Base-by-base conservation (phyloP, 352 stramenopile genomes). In the Phytopythium sindhum region DNA sequence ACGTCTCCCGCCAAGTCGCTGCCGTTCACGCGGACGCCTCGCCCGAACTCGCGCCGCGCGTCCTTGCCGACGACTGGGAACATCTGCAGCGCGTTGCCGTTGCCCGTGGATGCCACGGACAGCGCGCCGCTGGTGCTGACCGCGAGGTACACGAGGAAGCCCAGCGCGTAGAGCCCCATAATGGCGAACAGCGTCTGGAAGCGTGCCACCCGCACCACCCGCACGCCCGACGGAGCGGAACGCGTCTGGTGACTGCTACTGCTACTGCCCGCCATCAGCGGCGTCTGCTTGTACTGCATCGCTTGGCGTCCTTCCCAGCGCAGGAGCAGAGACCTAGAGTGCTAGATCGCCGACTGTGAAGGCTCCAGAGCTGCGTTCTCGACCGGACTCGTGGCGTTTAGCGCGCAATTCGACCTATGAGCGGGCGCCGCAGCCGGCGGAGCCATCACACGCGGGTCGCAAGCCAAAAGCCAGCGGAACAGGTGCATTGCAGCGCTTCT, bases 101-200 rank as follows among this genome's bases (percentile, higher is more conserved):
- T 12, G 19, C 35, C 31, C 6, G 35, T 2, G 8, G 52, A 21
- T 17, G 29, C 23, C 7, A 1, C 5, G 45, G 23, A 31, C 45
- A 52, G 23, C 23, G 50, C 21, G 50, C 26, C 21, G 11, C 35
- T 60, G 10, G n/a, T 51, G 37, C 29, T 47, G 7, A 21, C 37
- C 4, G 54, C 37, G 35, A 50, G 5, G 35, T 67, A 78, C 7
- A 70, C 44, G n/a, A 78, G 48, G 45, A 73, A 70, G 19, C 70
- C 67, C 29, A 75, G 4, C 0, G 65, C 53, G 51, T 78, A 75
- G 8, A 78, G 35, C 0, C 64, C 70, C 51, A 75, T 64, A 29
- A 62, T 42, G 11, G 71, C 68, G 64, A 71, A 73, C 12, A 78
- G 65, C 44, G 62, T 60, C 54, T 60, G 54, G 54, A 60, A 60